Evolutionary conservation across 148 eudicot genomes (phyloP).

Genomic region (Rhododendron mucronatum): DNA sequence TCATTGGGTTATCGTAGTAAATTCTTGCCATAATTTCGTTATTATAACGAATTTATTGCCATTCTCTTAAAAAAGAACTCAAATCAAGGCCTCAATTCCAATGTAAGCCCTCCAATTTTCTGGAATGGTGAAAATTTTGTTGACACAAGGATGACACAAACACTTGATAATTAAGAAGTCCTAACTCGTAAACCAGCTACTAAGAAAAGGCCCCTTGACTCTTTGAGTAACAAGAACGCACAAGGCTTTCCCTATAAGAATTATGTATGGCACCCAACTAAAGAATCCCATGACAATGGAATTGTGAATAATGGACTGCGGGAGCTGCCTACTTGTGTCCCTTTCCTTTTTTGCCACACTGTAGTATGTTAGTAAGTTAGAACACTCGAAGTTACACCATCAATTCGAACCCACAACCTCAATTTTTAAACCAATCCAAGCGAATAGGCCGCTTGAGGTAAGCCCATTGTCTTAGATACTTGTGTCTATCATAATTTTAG

Average conservation of each 20-base stretch:
- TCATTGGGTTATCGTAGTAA: no score
- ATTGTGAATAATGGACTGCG: neutral
- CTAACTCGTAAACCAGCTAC: neutral
- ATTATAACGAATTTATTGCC: no score
- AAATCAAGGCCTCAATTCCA: neutral
- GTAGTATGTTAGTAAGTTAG: neutral
- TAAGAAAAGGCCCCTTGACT: neutral
- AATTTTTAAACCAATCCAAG: neutral
- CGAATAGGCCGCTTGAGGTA: neutral
- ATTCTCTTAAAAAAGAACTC: neutral
- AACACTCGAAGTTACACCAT: neutral
- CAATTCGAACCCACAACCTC: neutral
- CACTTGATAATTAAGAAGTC: neutral
- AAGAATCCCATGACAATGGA: neutral
- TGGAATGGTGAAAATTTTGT: neutral
- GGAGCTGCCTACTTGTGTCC: neutral
- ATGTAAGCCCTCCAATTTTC: neutral
- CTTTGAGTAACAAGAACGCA: no score
- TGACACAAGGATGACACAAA: neutral
- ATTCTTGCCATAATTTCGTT: no score
- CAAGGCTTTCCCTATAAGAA: neutral
- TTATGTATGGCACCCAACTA: neutral
- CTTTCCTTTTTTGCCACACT: neutral
- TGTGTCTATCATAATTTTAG: neutral
- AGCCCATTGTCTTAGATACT: neutral